Evolutionary conservation across 148 eudicot genomes (phyloP).

Genomic region (Rhododendron ferrugineum): DNA sequence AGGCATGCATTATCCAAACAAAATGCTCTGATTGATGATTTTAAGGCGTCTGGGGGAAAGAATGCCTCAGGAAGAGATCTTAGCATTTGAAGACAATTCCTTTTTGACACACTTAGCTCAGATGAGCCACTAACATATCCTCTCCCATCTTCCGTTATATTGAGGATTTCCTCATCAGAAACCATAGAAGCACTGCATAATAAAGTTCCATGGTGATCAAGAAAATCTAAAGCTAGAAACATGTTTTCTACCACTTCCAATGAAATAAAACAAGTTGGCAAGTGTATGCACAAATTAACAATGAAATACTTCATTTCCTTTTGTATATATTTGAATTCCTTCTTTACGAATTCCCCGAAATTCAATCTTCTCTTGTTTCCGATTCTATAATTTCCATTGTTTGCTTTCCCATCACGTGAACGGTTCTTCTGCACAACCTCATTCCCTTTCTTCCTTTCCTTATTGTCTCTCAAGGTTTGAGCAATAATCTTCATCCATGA

Average conservation of each 20-base stretch:
- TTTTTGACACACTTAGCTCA: not conserved
- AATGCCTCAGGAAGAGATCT: constrained; percentile 20
- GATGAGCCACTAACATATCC: not conserved
- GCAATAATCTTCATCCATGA: constrained; percentile 18
- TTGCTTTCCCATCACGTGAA: not conserved
- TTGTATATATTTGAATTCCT: constrained; percentile 13
- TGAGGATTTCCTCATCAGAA: not conserved
- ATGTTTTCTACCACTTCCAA: constrained; percentile 23
- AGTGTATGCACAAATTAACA: constrained; percentile 34
- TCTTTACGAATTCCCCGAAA: constrained; percentile 34
- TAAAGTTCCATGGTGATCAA: constrained; percentile 9
- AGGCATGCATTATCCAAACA: constrained; percentile 41
- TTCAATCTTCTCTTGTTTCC: constrained; percentile 7
- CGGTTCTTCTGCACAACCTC: not conserved
- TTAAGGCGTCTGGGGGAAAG: constrained; percentile 7
- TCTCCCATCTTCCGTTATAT: not conserved
- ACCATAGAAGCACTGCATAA: not conserved
- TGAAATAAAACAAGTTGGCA: constrained; percentile 35
- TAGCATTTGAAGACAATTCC: constrained; percentile 2
- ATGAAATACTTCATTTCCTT: constrained; percentile 18
- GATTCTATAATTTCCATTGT: not conserved
- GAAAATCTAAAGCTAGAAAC: constrained; percentile 21
- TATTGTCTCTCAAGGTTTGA: constrained; percentile 14
- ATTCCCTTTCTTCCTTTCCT: constrained; percentile 1
- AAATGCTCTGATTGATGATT: constrained; percentile 21